Evolutionary conservation across 176 grass and related monocot genomes (phyloP).

Genomic region (Themeda triandra): DNA sequence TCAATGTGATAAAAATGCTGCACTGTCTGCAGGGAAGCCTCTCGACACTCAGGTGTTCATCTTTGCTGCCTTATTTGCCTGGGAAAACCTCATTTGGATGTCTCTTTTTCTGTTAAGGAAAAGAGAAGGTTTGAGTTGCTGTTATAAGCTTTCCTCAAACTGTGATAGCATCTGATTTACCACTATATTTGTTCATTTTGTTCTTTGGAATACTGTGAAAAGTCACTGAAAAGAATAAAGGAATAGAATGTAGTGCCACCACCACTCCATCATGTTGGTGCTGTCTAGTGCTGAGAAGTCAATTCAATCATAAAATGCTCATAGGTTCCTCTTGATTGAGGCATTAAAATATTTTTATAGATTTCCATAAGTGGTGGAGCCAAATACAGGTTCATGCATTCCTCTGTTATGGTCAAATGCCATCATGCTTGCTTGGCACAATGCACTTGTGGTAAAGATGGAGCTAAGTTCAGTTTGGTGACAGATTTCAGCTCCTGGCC

Average conservation of each 20-base stretch:
- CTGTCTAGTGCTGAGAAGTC: constrained; percentile 40
- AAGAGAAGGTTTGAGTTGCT: constrained; percentile 35
- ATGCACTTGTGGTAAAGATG: constrained; percentile 10
- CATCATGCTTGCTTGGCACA: constrained; percentile 41
- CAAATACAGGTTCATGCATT: constrained; percentile 41
- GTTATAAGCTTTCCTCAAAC: constrained; percentile 44
- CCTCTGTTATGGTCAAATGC: constrained; percentile 28
- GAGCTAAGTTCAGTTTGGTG: constrained; percentile 31
- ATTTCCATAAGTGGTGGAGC: constrained; percentile 52
- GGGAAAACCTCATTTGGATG: constrained; percentile 16
- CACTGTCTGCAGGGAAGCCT: constrained; percentile 21
- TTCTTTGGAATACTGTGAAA: constrained; percentile 30
- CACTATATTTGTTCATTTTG: constrained; percentile 46
- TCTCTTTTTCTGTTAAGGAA: constrained; percentile 45
- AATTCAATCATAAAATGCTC: constrained; percentile 34
- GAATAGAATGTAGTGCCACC: constrained; percentile 27
- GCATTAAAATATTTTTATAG: constrained; percentile 29
- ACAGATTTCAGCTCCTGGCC: constrained; percentile 5
- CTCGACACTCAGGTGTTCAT: constrained; percentile 11
- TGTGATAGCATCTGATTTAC: constrained; percentile 25
- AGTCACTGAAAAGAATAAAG: constrained; percentile 47
- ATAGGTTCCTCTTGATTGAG: constrained; percentile 30
- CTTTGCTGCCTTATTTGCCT: constrained; percentile 22
- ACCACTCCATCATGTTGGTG: constrained; percentile 36
- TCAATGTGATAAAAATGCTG: constrained; percentile 13